Percentiles rank a stretch among this genome's conserved stretches.
Evolutionary conservation across 164 flowering plant species (phyloP).

Genomic region (Saururus chinensis): DNA sequence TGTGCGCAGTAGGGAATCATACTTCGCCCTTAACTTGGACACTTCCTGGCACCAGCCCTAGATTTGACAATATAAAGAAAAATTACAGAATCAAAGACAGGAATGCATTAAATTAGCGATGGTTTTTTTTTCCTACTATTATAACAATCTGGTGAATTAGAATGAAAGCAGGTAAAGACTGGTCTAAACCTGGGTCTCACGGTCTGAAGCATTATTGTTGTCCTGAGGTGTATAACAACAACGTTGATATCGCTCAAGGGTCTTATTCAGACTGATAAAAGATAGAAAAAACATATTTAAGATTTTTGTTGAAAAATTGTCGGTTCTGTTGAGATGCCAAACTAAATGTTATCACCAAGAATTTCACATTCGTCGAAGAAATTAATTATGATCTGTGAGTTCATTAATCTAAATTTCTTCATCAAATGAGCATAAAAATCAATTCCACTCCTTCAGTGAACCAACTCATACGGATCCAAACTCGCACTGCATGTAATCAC

Average conservation of each 20-base stretch:
- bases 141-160: background rate
- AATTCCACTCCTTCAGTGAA: background rate
- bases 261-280: slow-evolving; percentile 32
- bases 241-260: slow-evolving; percentile 78
- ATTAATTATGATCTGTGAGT: background rate
- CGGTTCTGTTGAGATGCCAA: background rate
- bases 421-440: background rate
- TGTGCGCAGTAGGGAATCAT: slow-evolving; percentile 64
- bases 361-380: background rate
- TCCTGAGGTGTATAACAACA: slow-evolving; percentile 50
- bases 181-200: slow-evolving; percentile 48
- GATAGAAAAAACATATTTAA: slow-evolving; percentile 1
- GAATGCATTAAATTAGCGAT: background rate
- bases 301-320: background rate
- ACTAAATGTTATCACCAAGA: background rate
- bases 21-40: slow-evolving; percentile 60
- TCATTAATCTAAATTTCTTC: no score
- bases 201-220: slow-evolving; percentile 23
- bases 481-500: no score
- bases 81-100: background rate
- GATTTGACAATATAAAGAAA: background rate
- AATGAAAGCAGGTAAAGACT: background rate
- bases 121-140: background rate
- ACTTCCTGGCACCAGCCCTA: slow-evolving; percentile 84
- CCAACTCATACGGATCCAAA: no score